Conservation (phyloP, 2,329 filamentous ascomycete species). For the Arthrobotrys sphaeroides region DNA sequence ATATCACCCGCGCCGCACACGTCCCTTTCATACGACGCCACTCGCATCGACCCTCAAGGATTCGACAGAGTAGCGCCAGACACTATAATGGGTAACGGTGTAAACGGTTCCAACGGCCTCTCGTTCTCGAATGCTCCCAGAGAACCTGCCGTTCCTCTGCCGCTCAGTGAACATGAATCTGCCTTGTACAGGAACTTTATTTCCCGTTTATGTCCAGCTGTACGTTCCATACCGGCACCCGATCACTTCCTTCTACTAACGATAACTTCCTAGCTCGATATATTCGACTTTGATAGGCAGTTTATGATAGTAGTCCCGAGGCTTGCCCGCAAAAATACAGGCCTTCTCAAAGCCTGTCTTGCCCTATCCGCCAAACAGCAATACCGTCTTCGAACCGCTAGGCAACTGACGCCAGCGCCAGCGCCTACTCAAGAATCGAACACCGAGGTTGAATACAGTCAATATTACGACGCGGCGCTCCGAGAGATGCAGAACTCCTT, state of each 20-base stretch:
- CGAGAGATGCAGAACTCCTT: slow-evolving; percentile 56
- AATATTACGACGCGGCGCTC: slow-evolving; percentile 57
- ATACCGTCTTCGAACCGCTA: slow-evolving; percentile 41
- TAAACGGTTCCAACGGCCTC: slow-evolving; percentile 38
- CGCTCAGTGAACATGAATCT: slow-evolving; percentile 49
- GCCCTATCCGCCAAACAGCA: slow-evolving; percentile 51
- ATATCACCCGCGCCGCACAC: slow-evolving; percentile 55
- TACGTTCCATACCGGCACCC: background rate
- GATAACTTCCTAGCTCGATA: slow-evolving; percentile 32
- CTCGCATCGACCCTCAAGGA: slow-evolving; percentile 52
- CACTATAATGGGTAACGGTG: slow-evolving; percentile 55
- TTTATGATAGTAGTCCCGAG: slow-evolving; percentile 43
- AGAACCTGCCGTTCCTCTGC: slow-evolving; percentile 33
- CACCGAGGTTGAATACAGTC: slow-evolving; percentile 56
- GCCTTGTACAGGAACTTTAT: slow-evolving; percentile 47
- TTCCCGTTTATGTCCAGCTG: slow-evolving; percentile 41
- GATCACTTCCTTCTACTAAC: slow-evolving; percentile 2
- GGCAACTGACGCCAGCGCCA: slow-evolving; percentile 15
- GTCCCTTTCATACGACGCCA: slow-evolving; percentile 42
- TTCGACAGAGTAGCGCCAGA: slow-evolving; percentile 59
- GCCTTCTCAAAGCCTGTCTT: slow-evolving; percentile 45
- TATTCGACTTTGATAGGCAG: slow-evolving; percentile 52
- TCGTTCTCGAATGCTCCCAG: slow-evolving; percentile 25
- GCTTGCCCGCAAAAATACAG: slow-evolving; percentile 43
- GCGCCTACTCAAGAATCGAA: slow-evolving; percentile 39